These are phyloP conservation scores for Torrubiella hemipterigena DNA, from an alignment of 2,329 filamentous ascomycete species.

Conservation along the genomic window DNA sequence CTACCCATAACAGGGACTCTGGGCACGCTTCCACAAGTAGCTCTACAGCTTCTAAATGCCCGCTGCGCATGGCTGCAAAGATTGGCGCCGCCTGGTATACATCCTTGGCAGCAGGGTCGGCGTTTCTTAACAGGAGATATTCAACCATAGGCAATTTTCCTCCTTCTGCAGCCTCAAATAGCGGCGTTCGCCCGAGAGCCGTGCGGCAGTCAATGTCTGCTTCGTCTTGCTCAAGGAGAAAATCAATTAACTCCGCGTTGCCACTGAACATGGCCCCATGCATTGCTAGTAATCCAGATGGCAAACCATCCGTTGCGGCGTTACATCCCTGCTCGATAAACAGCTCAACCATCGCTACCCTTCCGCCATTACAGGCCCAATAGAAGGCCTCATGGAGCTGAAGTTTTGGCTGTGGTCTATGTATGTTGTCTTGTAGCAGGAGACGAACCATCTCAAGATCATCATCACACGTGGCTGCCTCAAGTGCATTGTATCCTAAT, in stretches of 20 bases:
- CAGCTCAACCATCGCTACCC: not conserved
- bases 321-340: not conserved
- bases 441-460: not conserved
- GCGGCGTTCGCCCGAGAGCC: not conserved
- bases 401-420: not conserved
- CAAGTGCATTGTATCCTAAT: not conserved
- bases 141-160: not conserved
- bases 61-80: not conserved
- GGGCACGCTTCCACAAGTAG: not conserved
- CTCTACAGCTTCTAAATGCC: not conserved
- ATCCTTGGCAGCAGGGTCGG: not conserved
- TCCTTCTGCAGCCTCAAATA: not conserved
- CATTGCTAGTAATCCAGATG: not conserved
- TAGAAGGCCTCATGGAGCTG: not conserved
- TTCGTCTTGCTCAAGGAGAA: too few relatives aligned
- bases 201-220: too few relatives aligned
- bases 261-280: too few relatives aligned
- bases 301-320: not conserved
- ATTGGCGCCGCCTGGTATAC: not conserved
- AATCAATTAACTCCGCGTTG: too few relatives aligned
- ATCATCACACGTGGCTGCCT: not conserved
- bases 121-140: not conserved
- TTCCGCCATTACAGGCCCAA: not conserved
- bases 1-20: not conserved
- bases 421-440: not conserved